These are phyloP conservation scores for Penicillium macrosclerotiorum DNA, from an alignment of 495 filamentous ascomycete species.

Conservation along the genomic window DNA sequence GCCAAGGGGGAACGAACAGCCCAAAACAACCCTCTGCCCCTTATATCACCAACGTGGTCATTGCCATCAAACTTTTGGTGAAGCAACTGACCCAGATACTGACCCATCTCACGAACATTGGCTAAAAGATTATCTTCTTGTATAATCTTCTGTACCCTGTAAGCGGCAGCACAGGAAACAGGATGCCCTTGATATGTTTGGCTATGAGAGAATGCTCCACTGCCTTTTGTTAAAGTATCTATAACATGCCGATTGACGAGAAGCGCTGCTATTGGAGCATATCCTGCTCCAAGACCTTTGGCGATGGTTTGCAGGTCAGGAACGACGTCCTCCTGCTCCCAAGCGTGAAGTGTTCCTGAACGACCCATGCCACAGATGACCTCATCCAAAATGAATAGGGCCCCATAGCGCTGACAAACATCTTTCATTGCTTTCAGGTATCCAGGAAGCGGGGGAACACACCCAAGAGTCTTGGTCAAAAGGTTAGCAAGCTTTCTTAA, in stretches of 20 bases:
- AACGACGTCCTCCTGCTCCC: constrained; percentile 56
- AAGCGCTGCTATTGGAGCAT: constrained; percentile 56
- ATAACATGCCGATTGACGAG: constrained; percentile 51
- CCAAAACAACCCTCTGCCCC: constrained; percentile 53
- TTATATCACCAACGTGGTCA: constrained; percentile 50
- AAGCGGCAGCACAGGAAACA: constrained; percentile 46
- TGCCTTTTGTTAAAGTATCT: constrained; percentile 48
- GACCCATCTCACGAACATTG: constrained; percentile 46
- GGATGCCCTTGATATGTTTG: constrained; percentile 56
- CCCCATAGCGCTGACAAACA: constrained; percentile 60
- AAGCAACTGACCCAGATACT: constrained; percentile 37
- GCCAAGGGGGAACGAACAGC: constrained; percentile 32
- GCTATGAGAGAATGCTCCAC: constrained; percentile 46
- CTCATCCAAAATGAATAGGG: constrained; percentile 65
- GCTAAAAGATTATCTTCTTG: constrained; percentile 39
- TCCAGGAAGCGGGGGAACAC: constrained; percentile 54
- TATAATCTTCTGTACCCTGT: constrained; percentile 47
- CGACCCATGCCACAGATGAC: constrained; percentile 74
- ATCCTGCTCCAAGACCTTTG: constrained; percentile 61
- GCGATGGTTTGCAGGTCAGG: constrained; percentile 62
- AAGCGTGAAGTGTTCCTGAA: constrained; percentile 60
- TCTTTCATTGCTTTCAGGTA: constrained; percentile 58
- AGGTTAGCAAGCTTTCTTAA: neutral
- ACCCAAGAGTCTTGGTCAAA: constrained; percentile 46
- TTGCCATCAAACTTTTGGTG: constrained; percentile 34